Evolutionary conservation across 805 yeast genomes (phyloP).

Genomic region (Wickerhamiella kazuoi): DNA sequence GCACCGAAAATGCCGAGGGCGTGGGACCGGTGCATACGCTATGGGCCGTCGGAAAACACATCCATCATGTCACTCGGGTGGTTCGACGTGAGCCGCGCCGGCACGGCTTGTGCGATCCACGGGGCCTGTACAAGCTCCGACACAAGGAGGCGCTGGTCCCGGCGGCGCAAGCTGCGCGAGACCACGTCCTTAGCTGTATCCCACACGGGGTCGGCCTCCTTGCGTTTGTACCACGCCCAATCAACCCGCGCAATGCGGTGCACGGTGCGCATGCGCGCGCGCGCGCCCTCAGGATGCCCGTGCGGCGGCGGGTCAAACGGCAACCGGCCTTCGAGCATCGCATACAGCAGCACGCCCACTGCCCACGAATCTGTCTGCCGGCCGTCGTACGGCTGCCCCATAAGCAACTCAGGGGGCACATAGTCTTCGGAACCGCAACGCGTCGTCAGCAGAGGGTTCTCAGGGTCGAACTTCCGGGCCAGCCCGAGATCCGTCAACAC

Average conservation of each 20-base stretch:
- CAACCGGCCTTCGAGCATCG: conserved; percentile 69
- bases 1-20: too few species aligned
- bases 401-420: conserved; percentile 87
- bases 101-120: conserved; percentile 21
- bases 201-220: conserved; percentile 28
- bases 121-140: conserved; percentile 19
- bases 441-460: conserved; percentile 47
- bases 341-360: conserved; percentile 71
- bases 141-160: conserved; percentile 28
- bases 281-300: conserved; percentile 15
- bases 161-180: conserved; percentile 30
- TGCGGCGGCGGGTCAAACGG: conserved; percentile 68
- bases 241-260: conserved; percentile 85
- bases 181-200: conserved; percentile 33
- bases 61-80: not conserved
- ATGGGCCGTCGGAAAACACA: not conserved
- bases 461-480: conserved; percentile 58
- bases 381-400: conserved; percentile 56
- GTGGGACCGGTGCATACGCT: too few species aligned
- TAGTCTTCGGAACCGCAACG: conserved; percentile 89
- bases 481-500: conserved; percentile 85
- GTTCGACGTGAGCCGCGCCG: not conserved
- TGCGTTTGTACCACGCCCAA: conserved; percentile 63
- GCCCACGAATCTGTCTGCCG: conserved; percentile 77
- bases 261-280: conserved; percentile 40